A percentile compares a stretch with the other conserved stretches of the same genome.
These are phyloP conservation scores for Trichoderma brevicompactum DNA, from an alignment of 2,329 filamentous ascomycete genomes.

Conservation along the genomic window DNA sequence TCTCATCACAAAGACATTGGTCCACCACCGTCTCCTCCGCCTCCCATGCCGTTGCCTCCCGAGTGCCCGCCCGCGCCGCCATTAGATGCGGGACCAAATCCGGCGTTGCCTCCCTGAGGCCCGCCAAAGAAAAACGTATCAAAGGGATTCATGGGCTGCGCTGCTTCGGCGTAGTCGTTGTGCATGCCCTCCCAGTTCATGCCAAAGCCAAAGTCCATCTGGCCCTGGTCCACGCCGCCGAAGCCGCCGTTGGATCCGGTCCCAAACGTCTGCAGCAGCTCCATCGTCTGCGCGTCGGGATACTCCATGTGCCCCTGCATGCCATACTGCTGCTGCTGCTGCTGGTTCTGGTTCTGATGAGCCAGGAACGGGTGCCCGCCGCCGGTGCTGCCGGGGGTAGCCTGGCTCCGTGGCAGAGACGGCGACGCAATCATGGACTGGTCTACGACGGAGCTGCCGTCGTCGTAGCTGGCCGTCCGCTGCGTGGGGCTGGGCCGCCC, in stretches of 20 bases:
- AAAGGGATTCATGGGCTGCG: constrained; percentile 69
- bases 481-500: constrained; percentile 41
- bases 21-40: neutral
- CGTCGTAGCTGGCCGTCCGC: constrained; percentile 38
- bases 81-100: constrained; percentile 34
- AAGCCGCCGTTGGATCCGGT: constrained; percentile 41
- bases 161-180: constrained; percentile 64
- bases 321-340: constrained; percentile 38
- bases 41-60: neutral
- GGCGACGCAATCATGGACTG: constrained; percentile 53
- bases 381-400: constrained; percentile 41
- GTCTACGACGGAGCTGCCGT: constrained; percentile 41
- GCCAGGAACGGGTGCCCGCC: constrained; percentile 33
- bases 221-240: constrained; percentile 47
- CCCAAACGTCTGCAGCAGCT: constrained; percentile 56
- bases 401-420: constrained; percentile 44
- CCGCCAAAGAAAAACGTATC: constrained; percentile 75
- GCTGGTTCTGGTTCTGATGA: constrained; percentile 17
- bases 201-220: constrained; percentile 69
- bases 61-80: constrained; percentile 18
- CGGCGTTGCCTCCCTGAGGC: constrained; percentile 44
- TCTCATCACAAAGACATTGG: neutral
- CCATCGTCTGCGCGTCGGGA: constrained; percentile 57
- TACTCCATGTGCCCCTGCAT: constrained; percentile 46
- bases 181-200: constrained; percentile 66